phyloP scores from a whole-genome alignment of 352 stramenopile species.

The Pythium rishiriense region DNA sequence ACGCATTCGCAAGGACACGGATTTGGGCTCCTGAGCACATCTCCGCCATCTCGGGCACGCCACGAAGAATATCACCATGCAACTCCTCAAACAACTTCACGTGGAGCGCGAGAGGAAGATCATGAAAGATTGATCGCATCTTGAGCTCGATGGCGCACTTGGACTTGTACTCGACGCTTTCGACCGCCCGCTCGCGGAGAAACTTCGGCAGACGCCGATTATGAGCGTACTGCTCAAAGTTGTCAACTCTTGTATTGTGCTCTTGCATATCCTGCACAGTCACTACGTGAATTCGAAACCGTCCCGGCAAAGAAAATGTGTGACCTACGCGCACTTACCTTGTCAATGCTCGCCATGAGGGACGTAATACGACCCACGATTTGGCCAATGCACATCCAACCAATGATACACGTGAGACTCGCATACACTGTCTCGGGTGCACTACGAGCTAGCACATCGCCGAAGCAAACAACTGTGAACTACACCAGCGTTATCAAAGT shows the following conservation, averaged over 20 bases:
- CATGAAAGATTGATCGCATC: slow-evolving; percentile 36
- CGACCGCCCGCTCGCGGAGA: slow-evolving; percentile 50
- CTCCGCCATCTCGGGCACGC: slow-evolving; percentile 36
- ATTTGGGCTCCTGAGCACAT: slow-evolving; percentile 21
- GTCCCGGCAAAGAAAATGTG: not conserved
- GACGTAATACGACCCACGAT: slow-evolving; percentile 66
- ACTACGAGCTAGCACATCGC: slow-evolving; percentile 60
- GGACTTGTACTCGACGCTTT: slow-evolving; percentile 57
- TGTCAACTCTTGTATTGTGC: slow-evolving; percentile 44
- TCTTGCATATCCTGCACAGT: slow-evolving; percentile 36
- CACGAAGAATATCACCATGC: slow-evolving; percentile 38
- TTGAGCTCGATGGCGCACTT: slow-evolving; percentile 51
- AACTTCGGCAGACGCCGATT: slow-evolving; percentile 38
- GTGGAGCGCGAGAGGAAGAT: slow-evolving; percentile 41
- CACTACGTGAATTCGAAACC: not conserved
- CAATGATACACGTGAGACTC: slow-evolving; percentile 60
- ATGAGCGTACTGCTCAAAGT: slow-evolving; percentile 70
- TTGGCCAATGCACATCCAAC: slow-evolving; percentile 76
- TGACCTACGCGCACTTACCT: slow-evolving; percentile 12
- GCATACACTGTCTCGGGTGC: slow-evolving; percentile 55
- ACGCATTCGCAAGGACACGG: slow-evolving; percentile 50
- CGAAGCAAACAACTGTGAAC: slow-evolving; percentile 82
- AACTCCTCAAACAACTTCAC: slow-evolving; percentile 54
- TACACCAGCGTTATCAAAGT: slow-evolving; percentile 10
- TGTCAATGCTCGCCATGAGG: slow-evolving; percentile 69